phyloP scores from a whole-genome alignment of 139 green algal genomes.

The Edaphochlamys debaryana region DNA sequence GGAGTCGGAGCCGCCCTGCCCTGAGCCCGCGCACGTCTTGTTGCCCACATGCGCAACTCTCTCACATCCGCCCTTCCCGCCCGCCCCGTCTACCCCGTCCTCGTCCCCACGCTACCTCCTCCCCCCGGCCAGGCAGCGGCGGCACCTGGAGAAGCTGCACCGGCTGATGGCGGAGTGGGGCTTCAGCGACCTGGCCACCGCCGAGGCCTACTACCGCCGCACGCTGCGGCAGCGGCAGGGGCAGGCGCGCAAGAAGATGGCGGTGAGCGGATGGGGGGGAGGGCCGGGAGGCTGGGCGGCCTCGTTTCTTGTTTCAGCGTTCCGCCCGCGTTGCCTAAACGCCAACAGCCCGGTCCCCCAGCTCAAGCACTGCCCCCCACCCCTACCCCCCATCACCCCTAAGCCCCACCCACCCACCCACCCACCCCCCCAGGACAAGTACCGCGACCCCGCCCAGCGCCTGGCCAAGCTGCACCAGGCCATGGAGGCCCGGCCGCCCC shows the following conservation, averaged over 20 bases:
- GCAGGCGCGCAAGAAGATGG: background rate
- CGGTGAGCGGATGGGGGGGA: background rate
- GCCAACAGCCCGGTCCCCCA: too few relatives aligned
- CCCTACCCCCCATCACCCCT: background rate
- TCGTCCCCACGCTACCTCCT: background rate
- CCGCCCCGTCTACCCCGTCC: background rate
- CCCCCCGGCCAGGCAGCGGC: constrained; percentile 11
- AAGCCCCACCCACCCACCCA: background rate
- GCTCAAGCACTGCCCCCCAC: background rate
- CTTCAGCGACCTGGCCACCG: constrained; percentile 66
- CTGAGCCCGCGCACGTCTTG: too few relatives aligned
- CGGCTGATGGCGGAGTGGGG: constrained; percentile 67
- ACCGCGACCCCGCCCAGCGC: constrained; percentile 38
- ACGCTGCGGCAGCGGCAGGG: constrained; percentile 49
- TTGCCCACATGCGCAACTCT: too few relatives aligned
- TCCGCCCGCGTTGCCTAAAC: too few relatives aligned
- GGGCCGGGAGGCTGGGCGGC: too few relatives aligned
- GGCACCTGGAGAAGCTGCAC: constrained; percentile 51
- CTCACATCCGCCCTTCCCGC: too few relatives aligned
- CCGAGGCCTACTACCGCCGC: constrained; percentile 63
- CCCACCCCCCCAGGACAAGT: constrained; percentile 9
- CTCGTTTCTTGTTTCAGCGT: too few relatives aligned
- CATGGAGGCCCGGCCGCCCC: constrained; percentile 6
- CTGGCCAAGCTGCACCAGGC: constrained; percentile 34
- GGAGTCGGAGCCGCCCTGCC: too few relatives aligned